Evolutionary conservation across 768 basidiomycete genomes (phyloP).

Genomic region (Rhizopogon sp.): DNA sequence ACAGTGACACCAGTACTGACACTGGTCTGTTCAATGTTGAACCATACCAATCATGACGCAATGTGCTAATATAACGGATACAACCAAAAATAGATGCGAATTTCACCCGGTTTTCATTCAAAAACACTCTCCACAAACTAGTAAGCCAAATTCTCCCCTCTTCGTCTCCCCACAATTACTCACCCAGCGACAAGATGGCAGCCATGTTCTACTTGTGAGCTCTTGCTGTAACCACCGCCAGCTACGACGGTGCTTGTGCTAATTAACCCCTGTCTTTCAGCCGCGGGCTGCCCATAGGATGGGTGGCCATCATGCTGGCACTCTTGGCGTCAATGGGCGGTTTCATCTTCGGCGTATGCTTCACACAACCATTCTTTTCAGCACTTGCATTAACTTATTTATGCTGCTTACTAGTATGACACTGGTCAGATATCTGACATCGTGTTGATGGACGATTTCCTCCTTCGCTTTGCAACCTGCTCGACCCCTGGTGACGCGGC

Average conservation of each 20-base stretch:
- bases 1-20: too few relatives aligned
- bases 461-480: conserved; percentile 56
- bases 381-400: conserved; percentile 2
- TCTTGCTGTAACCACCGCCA: not conserved
- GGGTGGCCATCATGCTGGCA: conserved; percentile 60
- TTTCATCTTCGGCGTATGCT: conserved; percentile 49
- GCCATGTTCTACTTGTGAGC: conserved; percentile 14
- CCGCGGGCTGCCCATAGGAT: conserved; percentile 57
- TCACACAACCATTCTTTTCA: not conserved
- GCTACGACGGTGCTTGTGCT: not conserved
- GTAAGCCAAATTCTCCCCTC: not conserved
- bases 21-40: too few relatives aligned
- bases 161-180: not conserved
- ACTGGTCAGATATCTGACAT: conserved; percentile 79
- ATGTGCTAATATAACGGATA: too few relatives aligned
- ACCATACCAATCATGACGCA: too few relatives aligned
- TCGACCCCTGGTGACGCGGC: conserved; percentile 29
- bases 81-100: not conserved
- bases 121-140: not conserved
- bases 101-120: not conserved
- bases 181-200: conserved; percentile 3
- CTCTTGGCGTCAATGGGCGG: conserved; percentile 70
- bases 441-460: conserved; percentile 66
- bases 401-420: conserved; percentile 41
- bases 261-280: conserved; percentile 23